A percentile compares a stretch with the other conserved stretches of the same genome.
Evolutionary conservation across 1,284 basidiomycete species (phyloP).

Genomic region (Tranzscheliella williamsii): DNA sequence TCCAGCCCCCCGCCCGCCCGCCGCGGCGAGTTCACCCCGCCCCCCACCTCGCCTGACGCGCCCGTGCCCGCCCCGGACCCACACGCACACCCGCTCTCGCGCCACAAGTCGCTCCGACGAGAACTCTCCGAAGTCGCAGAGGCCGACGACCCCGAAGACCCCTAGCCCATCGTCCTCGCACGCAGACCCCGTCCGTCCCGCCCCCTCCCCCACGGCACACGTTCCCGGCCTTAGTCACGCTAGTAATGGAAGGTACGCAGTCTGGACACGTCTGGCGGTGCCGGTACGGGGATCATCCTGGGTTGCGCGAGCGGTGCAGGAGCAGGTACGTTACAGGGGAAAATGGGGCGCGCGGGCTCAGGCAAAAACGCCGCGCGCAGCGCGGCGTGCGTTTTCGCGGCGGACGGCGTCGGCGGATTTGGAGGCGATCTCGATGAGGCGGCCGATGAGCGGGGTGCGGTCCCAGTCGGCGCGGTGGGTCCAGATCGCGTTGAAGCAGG

Average conservation of each 20-base stretch:
- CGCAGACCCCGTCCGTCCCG: too few relatives aligned
- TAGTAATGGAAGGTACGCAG: too few relatives aligned
- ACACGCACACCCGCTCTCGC: neutral
- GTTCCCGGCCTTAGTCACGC: too few relatives aligned
- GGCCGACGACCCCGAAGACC: conserved; percentile 4
- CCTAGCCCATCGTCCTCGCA: too few relatives aligned
- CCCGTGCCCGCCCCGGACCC: neutral
- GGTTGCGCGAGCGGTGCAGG: too few relatives aligned
- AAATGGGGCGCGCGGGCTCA: too few relatives aligned
- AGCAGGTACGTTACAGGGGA: too few relatives aligned
- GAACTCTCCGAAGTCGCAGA: conserved; percentile 24
- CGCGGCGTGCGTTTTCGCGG: conserved; percentile 1
- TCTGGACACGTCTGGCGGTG: too few relatives aligned
- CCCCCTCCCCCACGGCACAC: too few relatives aligned
- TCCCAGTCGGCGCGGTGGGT: conserved; percentile 80
- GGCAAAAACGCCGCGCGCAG: too few relatives aligned
- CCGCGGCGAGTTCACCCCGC: neutral
- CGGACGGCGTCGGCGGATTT: conserved; percentile 13
- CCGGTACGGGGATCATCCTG: too few relatives aligned
- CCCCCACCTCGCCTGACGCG: neutral
- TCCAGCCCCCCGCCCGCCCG: too few relatives aligned
- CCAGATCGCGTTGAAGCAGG: conserved; percentile 80
- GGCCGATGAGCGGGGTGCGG: conserved; percentile 68
- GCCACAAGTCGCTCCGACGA: neutral
- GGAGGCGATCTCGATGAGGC: conserved; percentile 23